Evolutionary conservation across 345 rosid species (phyloP).

Genomic region (Iberis pinnata): DNA sequence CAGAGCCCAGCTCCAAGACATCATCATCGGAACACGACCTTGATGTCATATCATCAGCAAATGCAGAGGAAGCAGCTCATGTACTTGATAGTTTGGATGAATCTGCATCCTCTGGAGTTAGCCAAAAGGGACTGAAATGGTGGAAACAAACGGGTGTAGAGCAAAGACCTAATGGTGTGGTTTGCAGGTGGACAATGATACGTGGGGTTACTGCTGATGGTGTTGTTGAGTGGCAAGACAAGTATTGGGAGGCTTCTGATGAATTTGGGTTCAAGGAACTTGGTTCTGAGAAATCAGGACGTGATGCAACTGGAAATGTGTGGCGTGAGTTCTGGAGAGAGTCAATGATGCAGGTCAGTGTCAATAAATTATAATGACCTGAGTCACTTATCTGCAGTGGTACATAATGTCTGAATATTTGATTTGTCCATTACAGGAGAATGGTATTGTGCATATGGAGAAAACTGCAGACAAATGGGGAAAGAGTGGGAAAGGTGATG

Average conservation of each 20-base stretch:
- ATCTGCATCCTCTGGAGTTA: constrained; percentile 40
- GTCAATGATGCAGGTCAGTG: constrained; percentile 71
- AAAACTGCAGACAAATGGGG: constrained; percentile 98
- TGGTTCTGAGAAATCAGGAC: constrained; percentile 93
- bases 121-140: constrained; percentile 65
- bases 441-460: constrained; percentile 70
- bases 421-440: constrained; percentile 36
- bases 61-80: constrained; percentile 74
- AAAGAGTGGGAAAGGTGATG: constrained; percentile 71
- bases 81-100: constrained; percentile 53
- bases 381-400: constrained; percentile 2
- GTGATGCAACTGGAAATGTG: constrained; percentile 71
- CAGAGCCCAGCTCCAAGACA: constrained; percentile 31
- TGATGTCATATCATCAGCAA: constrained; percentile 42
- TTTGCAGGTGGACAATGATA: constrained; percentile 84
- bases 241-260: constrained; percentile 96
- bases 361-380: not conserved
- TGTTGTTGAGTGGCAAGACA: constrained; percentile 87
- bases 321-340: constrained; percentile 95
- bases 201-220: constrained; percentile 78
- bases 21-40: constrained; percentile 41
- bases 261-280: constrained; percentile 86
- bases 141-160: constrained; percentile 87
- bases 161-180: constrained; percentile 64
- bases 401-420: not conserved